These are phyloP conservation scores for Debaryomyces maramus DNA, from an alignment of 805 yeast genomes.

Conservation along the genomic window DNA sequence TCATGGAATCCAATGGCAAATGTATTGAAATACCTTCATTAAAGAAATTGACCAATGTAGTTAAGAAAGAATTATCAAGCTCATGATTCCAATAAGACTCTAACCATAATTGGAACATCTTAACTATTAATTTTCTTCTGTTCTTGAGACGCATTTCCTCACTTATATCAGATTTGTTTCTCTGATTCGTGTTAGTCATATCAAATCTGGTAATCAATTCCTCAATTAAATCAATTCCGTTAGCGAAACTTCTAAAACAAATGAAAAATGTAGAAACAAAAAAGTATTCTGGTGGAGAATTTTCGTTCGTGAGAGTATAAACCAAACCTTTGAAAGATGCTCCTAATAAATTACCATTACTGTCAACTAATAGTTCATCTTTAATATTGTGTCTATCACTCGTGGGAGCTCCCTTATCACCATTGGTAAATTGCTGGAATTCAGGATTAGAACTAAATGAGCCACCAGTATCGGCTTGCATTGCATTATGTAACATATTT, in stretches of 20 bases:
- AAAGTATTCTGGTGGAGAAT: conserved; percentile 62
- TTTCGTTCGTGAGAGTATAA: conserved; percentile 65
- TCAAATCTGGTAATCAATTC: conserved; percentile 68
- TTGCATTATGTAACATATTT: conserved; percentile 39
- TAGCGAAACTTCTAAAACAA: conserved; percentile 71
- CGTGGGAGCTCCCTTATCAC: conserved; percentile 3
- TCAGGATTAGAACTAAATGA: conserved; percentile 35
- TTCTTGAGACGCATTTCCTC: conserved; percentile 45
- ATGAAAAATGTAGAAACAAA: conserved; percentile 73
- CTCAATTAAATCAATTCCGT: conserved; percentile 65
- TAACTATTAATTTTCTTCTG: conserved; percentile 66
- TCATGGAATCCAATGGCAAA: conserved; percentile 66
- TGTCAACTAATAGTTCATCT: conserved; percentile 53
- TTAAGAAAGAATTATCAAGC: conserved; percentile 57
- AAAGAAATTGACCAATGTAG: conserved; percentile 74
- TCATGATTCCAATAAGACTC: conserved; percentile 84
- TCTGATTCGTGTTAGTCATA: conserved; percentile 33
- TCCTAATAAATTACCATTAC: conserved; percentile 57
- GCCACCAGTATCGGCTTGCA: conserved; percentile 28
- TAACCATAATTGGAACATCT: conserved; percentile 78
- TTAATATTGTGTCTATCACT: conserved; percentile 17
- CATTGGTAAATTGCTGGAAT: conserved; percentile 33
- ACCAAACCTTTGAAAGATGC: conserved; percentile 72
- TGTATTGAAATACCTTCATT: conserved; percentile 68
- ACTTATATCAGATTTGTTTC: conserved; percentile 18